Base-by-base conservation (phyloP, 257 asterid genomes). In the Ehretia macrophylla region DNA sequence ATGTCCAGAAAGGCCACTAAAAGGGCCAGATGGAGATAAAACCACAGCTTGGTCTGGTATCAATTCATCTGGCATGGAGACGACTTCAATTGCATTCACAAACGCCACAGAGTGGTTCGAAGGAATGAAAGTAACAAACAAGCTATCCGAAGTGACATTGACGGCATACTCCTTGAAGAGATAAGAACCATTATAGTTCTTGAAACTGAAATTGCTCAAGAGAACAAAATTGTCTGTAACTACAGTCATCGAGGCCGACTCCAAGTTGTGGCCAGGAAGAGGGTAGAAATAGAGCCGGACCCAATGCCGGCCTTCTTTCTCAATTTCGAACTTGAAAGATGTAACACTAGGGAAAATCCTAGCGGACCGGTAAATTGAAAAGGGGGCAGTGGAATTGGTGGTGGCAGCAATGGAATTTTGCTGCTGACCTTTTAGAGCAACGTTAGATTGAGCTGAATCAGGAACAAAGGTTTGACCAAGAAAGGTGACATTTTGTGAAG, bases 281-380 rank as follows among this genome's bases (percentile, higher is more conserved):
- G 83, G 83, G 40, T 67, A 74, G 40, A 78, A 78, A 52, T 78
- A 78, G 32, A 78, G 83, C 57, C 83, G 80, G 50, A 78, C 21
- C 83, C 83, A 78, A 59, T 78, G 83, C 52, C 71, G 58, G 22
- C 83, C 83, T 62, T 64, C 66, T 51, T 68, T 51, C 63, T 65
- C 55, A 59, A 78, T 68, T 32, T 66, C 65, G 48, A 78, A 78
- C 60, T 58, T 65, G 46, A 67, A 78, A 32, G 79, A 64, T 12
- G 67, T 48, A 4, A 57, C 55, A 37, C 18, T 49, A 18, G 69
- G 58, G 54, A 78, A 78, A 38, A 78, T 68, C 48, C 80, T 56
- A 8, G 69, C 83, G 0, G 83, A 78, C 38, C 56, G 75, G 60
- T 74, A 78, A 0, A 78, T 38, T 3, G 83, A 64, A 54, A 55